These are phyloP conservation scores for Trichophyton equinum DNA, from an alignment of 2,329 filamentous ascomycete genomes.

Conservation along the genomic window DNA sequence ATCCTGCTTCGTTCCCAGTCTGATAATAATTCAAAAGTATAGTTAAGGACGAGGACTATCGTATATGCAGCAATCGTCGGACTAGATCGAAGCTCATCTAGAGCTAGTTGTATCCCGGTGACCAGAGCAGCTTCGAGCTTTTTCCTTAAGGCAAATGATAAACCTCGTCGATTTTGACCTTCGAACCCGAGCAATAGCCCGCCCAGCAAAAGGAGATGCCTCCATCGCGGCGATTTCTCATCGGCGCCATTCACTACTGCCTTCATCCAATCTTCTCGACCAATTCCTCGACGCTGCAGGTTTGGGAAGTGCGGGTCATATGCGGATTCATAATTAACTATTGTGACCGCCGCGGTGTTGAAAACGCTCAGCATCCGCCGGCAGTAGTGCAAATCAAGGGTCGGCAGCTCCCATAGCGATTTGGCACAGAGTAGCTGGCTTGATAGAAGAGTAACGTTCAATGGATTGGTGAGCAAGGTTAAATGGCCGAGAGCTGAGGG, in stretches of 20 bases:
- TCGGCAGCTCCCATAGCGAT: constrained; percentile 45
- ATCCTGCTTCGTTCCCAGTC: constrained; percentile 46
- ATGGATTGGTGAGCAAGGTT: constrained; percentile 44
- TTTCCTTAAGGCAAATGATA: constrained; percentile 51
- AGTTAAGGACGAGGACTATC: constrained; percentile 61
- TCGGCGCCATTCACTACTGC: constrained; percentile 49
- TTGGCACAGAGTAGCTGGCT: constrained; percentile 48
- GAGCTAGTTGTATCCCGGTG: constrained; percentile 61
- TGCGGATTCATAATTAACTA: constrained; percentile 37
- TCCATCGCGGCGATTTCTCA: constrained; percentile 57
- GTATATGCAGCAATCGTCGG: constrained; percentile 39
- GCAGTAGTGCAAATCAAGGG: constrained; percentile 42
- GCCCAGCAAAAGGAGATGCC: constrained; percentile 67
- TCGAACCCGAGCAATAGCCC: constrained; percentile 70
- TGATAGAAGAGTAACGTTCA: constrained; percentile 49
- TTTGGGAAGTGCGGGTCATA: constrained; percentile 26
- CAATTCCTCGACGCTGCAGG: constrained; percentile 38
- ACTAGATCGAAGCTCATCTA: constrained; percentile 44
- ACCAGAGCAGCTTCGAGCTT: constrained; percentile 63
- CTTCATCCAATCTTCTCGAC: constrained; percentile 45
- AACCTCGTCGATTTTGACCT: constrained; percentile 47
- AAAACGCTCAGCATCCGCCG: constrained; percentile 49
- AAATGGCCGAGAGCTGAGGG: constrained; percentile 38
- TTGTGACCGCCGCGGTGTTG: constrained; percentile 45
- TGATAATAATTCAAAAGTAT: constrained; percentile 60